Base-by-base conservation (phyloP, 768 basidiomycete genomes). In the Dioszegia aurantiaca region DNA sequence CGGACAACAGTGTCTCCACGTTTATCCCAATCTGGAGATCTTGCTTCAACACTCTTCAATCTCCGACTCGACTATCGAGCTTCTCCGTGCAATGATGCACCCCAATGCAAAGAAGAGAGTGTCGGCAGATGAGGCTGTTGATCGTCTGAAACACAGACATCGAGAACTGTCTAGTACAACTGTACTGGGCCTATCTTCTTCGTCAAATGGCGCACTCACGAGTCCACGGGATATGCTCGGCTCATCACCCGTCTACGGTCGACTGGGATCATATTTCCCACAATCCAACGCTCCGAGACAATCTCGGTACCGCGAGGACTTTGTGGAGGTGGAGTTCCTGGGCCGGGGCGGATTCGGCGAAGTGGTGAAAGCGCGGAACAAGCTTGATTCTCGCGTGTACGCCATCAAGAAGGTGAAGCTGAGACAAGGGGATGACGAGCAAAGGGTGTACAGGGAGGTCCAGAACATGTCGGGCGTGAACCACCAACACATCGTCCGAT, bases 351-450 rank as follows among this genome's bases (percentile, higher is more conserved):
- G 77, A 0, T 94, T 90, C 74, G 91, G 91, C 0, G 88, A 89
- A n/a, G 91, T 95, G 0, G 90, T 95, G 28, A 95, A 95, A 73
- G 92, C 91, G 2, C 82, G 86, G 44, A 91, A 94, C 69, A 88
- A 85, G 79, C 85, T 93, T 21, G 92, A 95, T 70, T 83, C 81
- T 11, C 81, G 88, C 40, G 67, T 67, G 28, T 76, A 72, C 47
- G 74, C 74, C 19, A 73, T 76, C 62, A 76, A 97, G 81, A 93
- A 94, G 76, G 85, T 97, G 63, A 85, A 86, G 43, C 81, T 94
- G 17, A 84, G 85, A 40, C 84, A 85, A 0, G 81, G 81, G 56
- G 87, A 90, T 65, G 89, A 85, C 61, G 90, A 92, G 70, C 83
- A 81, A 56, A 91, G 87, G 77, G 91, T 95, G 58, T 89, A 90